Base-by-base conservation (phyloP, 257 asterid genomes). In the Phtheirospermum japonicum region DNA sequence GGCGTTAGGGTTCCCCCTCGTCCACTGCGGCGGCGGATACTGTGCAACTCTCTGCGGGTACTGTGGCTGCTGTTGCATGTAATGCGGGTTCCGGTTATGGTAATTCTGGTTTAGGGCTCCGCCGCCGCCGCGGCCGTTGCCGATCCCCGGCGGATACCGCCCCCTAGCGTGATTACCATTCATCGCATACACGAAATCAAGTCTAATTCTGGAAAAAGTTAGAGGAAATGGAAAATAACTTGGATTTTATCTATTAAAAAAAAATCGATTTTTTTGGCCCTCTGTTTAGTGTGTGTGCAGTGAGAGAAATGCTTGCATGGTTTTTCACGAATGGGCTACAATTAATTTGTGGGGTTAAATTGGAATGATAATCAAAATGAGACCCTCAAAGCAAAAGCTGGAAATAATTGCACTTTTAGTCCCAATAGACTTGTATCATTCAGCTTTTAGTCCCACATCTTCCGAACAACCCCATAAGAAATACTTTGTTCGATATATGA, bases 11-110 rank as follows among this genome's bases (percentile, higher is more conserved):
- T 73, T 78, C 63, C 83, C 76, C 57, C 85, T 71, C 61, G 76
- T 85, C 90, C 83, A 80, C 71, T 81, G 85, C 73, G 61, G 83
- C 37, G 66, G 84, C 59, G 77, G 79, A 61, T 52, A 53, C 14
- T 40, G 59, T 19, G 59, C 63, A 49, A 63, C 18, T 39, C 63
- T 37, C 20, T 61, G 68, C 26, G 26, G n/a, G n/a, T n/a, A n/a
- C n/a, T n/a, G n/a, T n/a, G n/a, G n/a, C n/a, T n/a, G n/a, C n/a
- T n/a, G n/a, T n/a, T n/a, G n/a, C n/a, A n/a, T 32, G 60, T 46
- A 56, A 40, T 69, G 49, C 23, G 64, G 63, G 74, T 33, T 54
- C 51, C 59, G 62, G 64, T 53, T 69, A 16, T 39, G 64, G 42
- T 52, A 61, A 56, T 33, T 55, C 65, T 54, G 66, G 65, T 55